Base-by-base conservation (phyloP, 2,329 filamentous ascomycete species). In the Aureobasidium sp. region DNA sequence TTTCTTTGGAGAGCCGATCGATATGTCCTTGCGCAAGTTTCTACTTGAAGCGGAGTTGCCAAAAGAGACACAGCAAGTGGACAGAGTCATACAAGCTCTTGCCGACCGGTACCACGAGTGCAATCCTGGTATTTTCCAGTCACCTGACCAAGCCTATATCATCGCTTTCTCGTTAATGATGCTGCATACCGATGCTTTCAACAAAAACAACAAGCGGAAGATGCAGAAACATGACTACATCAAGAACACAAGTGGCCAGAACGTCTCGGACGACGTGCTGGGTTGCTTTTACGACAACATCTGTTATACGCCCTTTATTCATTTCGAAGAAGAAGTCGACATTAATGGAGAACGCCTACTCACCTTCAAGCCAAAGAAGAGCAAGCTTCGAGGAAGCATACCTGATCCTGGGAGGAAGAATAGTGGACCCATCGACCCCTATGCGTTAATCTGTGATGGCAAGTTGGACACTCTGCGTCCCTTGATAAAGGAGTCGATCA, bases 251-350 rank as follows among this genome's bases (percentile, higher is more conserved):
- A 86, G 86, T 24, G 91, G 90, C 3, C 92, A 97, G 72, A 90
- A 90, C 15, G 89, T 97, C n/a, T 90, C 89, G 58, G 90, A 95
- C 67, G 93, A 97, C 66, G 89, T 97, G 45, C 79, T 97, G 15
- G 91, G 91, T 70, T 97, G 93, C 72, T 95, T 99, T 71, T 99
- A 97, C 76, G 94, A 99, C 77, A 99, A 99, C 72, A 96, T 99
- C 53, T 90, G 89, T 62, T 99, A 99, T 72, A 99, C 94, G 1
- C 94, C 94, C 1, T 99, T 99, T 71, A 97, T 99, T 67, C 91
- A 96, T 70, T 91, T 97, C 49, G 94, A 99, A 74, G 92, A 96
- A 70, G 91, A 96, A 68, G 76, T 92, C 31, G 89, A 93, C 71
- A 81, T 90, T 64, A 90, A 88, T 68, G 86, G 85, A 62, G 88